Evolutionary conservation across 139 green algal genomes (phyloP), one percentile per base, ranked within the genome.

Genomic region (Astrephomene gubernaculifera): DNA sequence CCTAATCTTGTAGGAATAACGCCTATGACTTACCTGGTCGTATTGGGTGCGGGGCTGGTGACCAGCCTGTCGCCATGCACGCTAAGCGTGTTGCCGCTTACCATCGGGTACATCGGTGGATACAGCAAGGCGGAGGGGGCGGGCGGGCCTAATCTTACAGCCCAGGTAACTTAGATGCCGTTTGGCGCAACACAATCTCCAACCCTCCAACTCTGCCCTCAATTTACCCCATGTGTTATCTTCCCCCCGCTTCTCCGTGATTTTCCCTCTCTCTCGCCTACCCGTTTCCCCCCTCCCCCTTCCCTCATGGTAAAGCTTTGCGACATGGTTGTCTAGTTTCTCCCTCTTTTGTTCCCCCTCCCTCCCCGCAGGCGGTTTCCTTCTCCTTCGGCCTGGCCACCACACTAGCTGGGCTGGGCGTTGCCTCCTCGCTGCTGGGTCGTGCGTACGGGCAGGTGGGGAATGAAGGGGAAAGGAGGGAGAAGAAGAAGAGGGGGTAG

Each of bases 11-110:
- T 79, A 93, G 91, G 87, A 22, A 83, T 98, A 0, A 91, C 91
- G 0, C 95, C 96, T 9, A 31, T 91, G 14, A 96, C 89, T 4
- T 95, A 95, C 82, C 57, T 87, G 2, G 81, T 96, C 4, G 92
- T 98, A 6, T 86, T 98, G 33, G 88, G 43, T 2, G 97, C 97
- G 0, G 97, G 97, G 10, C 89, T 99, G 69, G 57, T 96, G 4
- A 99, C 97, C 33, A 97, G 92, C 87, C 82, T 99, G 21, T 99
- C 96, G 3, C 97, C 97, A 1, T 99, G 96, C 88, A 98, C 95
- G 0, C 87, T 98, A 6, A 96, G 89, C 27, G 94, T 98, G 57
- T 89, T 98, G 76, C 96, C 96, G 0, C 88, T 98, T 21, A 99
- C 95, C 0, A 97, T 98, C 44, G 96, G 96, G 2, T 98, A 98